Conservation (phyloP, 345 rosid genomes). For the Eucalyptus cloeziana region DNA sequence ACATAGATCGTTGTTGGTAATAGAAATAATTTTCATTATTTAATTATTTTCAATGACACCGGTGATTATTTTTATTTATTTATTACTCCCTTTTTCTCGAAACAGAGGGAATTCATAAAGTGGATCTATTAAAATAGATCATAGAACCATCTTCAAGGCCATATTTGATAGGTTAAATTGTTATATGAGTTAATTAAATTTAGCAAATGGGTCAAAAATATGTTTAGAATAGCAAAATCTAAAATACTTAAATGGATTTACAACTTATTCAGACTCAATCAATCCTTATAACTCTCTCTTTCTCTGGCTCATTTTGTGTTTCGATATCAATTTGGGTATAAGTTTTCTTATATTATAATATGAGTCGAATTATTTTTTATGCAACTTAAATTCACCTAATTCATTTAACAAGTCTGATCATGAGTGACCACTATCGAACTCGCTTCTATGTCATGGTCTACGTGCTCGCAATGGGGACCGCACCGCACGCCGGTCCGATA, state of each 20-base stretch:
- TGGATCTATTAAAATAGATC: fast-evolving
- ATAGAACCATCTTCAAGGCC: too few relatives aligned
- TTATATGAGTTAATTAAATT: too few relatives aligned
- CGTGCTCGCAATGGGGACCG: not conserved
- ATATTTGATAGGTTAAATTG: not conserved
- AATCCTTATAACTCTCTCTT: too few relatives aligned
- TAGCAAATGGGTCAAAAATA: too few relatives aligned
- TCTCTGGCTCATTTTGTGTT: fast-evolving
- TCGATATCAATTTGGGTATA: too few relatives aligned
- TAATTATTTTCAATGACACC: not conserved
- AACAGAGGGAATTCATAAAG: not conserved
- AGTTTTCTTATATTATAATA: too few relatives aligned
- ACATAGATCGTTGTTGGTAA: fast-evolving
- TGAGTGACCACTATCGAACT: fast-evolving
- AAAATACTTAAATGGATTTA: not conserved
- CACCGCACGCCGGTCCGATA: not conserved
- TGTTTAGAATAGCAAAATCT: not conserved
- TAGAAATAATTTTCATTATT: not conserved
- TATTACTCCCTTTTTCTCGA: not conserved
- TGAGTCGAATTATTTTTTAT: too few relatives aligned
- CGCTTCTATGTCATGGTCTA: not conserved
- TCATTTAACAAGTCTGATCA: fast-evolving
- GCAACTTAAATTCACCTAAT: fast-evolving
- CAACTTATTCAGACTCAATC: not conserved
- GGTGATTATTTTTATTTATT: not conserved